A percentile compares a stretch with the other conserved stretches of the same genome.
These are phyloP conservation scores for Aspergillus unguis DNA, from an alignment of 2,329 filamentous ascomycete species.

Conservation along the genomic window DNA sequence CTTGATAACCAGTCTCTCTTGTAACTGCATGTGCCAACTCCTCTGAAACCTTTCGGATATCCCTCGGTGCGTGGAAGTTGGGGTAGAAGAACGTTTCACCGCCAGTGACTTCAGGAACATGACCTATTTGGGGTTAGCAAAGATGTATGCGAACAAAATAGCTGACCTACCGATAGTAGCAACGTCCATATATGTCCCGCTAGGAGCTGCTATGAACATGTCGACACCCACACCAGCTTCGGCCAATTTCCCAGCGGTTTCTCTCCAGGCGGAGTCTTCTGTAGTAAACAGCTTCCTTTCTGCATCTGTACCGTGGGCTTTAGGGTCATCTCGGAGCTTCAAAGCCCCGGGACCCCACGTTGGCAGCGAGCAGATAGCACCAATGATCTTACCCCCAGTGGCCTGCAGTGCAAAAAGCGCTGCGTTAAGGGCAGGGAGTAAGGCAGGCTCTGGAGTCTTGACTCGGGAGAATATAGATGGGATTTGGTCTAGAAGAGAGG, in stretches of 20 bases:
- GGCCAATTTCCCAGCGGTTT: conserved; percentile 81
- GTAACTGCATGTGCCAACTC: conserved; percentile 85
- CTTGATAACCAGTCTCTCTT: conserved; percentile 90
- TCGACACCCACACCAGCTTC: conserved; percentile 83
- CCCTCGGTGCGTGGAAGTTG: conserved; percentile 86
- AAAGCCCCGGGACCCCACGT: conserved; percentile 87
- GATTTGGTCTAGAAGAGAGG: conserved; percentile 76
- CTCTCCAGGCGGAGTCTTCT: conserved; percentile 84
- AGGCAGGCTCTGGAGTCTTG: conserved; percentile 85
- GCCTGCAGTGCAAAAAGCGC: conserved; percentile 77
- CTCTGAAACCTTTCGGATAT: conserved; percentile 75
- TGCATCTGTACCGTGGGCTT: conserved; percentile 77
- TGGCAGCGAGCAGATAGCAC: conserved; percentile 79
- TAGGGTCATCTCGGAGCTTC: conserved; percentile 82
- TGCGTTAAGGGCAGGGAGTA: conserved; percentile 79
- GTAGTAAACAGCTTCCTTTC: conserved; percentile 91
- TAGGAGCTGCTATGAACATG: conserved; percentile 89
- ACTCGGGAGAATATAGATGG: conserved; percentile 82
- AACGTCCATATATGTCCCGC: conserved; percentile 87
- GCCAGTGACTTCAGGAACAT: conserved; percentile 82
- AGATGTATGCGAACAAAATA: neutral
- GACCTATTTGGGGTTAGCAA: conserved; percentile 50
- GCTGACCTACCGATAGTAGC: conserved; percentile 72
- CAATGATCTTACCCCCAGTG: conserved; percentile 90
- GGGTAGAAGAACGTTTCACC: conserved; percentile 96